Percentiles rank a stretch among this genome's conserved stretches.
Evolutionary conservation across 2,329 filamentous ascomycete genomes (phyloP).

Genomic region (Cladorrhinum sp.): DNA sequence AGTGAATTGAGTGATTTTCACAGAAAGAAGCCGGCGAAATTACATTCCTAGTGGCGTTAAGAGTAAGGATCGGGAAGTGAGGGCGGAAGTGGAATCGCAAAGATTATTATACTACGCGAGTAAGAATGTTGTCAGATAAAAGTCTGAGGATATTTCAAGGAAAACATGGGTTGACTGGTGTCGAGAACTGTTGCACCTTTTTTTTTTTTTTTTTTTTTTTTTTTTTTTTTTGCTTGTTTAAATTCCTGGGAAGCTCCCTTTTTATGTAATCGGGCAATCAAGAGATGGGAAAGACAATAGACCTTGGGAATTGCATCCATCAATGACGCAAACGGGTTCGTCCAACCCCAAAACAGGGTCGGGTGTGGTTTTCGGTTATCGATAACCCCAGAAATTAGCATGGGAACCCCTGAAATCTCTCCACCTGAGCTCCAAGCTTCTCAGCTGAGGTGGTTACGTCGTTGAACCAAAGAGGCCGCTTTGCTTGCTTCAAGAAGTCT

Average conservation of each 20-base stretch:
- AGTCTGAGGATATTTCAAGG: neutral
- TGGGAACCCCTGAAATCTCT: neutral
- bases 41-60: neutral
- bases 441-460: constrained; percentile 8
- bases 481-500: neutral
- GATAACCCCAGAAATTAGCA: neutral
- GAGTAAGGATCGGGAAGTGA: neutral
- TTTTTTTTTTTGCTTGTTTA: neutral
- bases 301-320: neutral
- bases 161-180: neutral
- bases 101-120: neutral
- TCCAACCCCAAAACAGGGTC: neutral
- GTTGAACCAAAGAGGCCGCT: neutral
- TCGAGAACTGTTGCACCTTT: neutral
- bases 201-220: neutral
- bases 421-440: constrained; percentile 2
- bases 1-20: neutral
- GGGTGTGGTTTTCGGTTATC: neutral
- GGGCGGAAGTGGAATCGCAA: neutral
- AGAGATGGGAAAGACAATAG: neutral
- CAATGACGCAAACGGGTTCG: neutral
- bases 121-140: neutral
- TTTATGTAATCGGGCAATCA: neutral
- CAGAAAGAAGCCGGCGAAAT: neutral
- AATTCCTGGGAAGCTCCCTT: neutral